phyloP scores from a whole-genome alignment of 805 yeast species.

The Candida ipomoeae region DNA sequence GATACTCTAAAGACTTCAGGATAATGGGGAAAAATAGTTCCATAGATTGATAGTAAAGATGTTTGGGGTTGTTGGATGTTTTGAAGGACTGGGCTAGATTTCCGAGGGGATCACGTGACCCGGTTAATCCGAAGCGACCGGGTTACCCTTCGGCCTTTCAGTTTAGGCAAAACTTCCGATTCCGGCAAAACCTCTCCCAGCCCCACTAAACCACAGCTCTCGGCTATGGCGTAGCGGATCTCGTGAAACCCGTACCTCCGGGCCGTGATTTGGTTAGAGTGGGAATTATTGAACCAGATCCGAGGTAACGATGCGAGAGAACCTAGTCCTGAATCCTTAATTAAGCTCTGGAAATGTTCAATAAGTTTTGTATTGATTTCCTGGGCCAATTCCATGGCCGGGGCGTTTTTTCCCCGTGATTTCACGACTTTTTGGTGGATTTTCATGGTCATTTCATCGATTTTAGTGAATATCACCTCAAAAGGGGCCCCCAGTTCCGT shows the following conservation, averaged over 20 bases:
- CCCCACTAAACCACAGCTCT: slow-evolving; percentile 44
- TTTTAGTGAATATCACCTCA: slow-evolving; percentile 73
- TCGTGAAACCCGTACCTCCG: slow-evolving; percentile 53
- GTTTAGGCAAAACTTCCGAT: not conserved
- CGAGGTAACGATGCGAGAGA: slow-evolving; percentile 38
- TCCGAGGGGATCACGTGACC: not conserved
- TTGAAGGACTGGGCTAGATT: not conserved
- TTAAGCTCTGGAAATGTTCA: slow-evolving; percentile 31
- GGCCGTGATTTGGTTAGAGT: slow-evolving; percentile 26
- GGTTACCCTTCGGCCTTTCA: not conserved
- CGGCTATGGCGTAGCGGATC: slow-evolving; percentile 47
- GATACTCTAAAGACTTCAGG: too few species aligned
- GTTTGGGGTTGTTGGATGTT: too few species aligned
- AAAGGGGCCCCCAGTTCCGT: slow-evolving; percentile 57
- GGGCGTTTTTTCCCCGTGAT: not conserved
- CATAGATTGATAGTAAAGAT: too few species aligned
- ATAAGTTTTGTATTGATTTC: slow-evolving; percentile 26
- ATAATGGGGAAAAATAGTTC: too few species aligned
- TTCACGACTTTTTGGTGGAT: slow-evolving; percentile 18
- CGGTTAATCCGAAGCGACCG: not conserved
- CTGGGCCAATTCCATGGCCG: slow-evolving; percentile 11
- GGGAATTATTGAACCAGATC: slow-evolving; percentile 52
- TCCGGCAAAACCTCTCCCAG: not conserved
- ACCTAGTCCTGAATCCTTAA: slow-evolving; percentile 30
- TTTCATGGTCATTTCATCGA: slow-evolving; percentile 49